Evolutionary conservation across 2,329 filamentous ascomycete genomes (phyloP), one percentile per base, ranked within the genome.

Genomic region (Thielaviopsis ethacetica): DNA sequence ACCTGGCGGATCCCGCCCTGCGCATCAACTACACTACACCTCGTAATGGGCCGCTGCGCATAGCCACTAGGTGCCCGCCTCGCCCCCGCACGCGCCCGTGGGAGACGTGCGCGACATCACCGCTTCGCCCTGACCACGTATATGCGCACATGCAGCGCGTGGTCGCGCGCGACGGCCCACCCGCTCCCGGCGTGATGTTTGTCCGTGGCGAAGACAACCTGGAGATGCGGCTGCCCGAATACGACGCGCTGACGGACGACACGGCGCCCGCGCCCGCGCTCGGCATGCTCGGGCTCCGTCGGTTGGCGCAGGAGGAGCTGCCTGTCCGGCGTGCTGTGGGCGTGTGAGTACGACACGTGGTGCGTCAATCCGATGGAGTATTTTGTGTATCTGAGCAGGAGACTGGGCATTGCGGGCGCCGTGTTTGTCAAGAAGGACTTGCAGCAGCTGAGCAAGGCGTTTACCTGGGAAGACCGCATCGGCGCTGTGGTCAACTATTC

Each of bases 1-100:
- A 76, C 65, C 71, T 72, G 13, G 68, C 74, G 38, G 71, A 75
- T 60, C 65, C 70, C 5, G 62, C 61, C 15, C 62, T 68, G 0
- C 67, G 71, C 59, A 73, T 77, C 65, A 73, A 81, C 68, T 81
- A 75, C 65, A 81, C 68, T 81, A 75, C 65, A 76, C 78, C 15
- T 81, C 78, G 30, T 77, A 78, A 56, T 81, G 77, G 78, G 78
- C 73, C 41, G 78, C 78, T 12, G 78, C 78, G 1, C 77, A 81
- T 64, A 77, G 79, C 63, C 72, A 77, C 49, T 77, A 73, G 64
- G 74, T 79, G 38, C 74, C 74, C 1, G 44, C 65, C 64, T 9
- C 67, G 9, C 62, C 65, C 30, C 5, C 30, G 2, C 30, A 34
- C 30, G 2, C 30, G 10, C 5, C 65, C 68, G 38, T 65, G 65